A percentile compares a stretch with the other conserved stretches of the same genome.
phyloP scores from a whole-genome alignment of 768 basidiomycete species.

The Hydnomerulius pinastri region DNA sequence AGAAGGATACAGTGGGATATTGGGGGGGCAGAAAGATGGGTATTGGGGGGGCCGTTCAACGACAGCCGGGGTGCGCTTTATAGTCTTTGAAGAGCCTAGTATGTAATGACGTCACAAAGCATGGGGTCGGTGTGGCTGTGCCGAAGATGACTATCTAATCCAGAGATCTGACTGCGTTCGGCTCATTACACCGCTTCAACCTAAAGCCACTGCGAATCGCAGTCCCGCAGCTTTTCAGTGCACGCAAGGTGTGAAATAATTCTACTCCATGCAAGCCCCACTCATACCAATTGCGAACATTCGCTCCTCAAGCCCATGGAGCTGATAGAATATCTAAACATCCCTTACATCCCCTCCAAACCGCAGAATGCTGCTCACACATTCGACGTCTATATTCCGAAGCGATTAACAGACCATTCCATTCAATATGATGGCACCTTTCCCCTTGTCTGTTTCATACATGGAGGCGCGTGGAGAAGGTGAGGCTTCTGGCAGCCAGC shows the following conservation, averaged over 20 bases:
- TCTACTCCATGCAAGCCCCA: background rate
- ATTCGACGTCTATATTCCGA: slow-evolving; percentile 59
- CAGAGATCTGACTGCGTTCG: no score
- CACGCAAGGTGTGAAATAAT: no score
- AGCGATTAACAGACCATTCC: background rate
- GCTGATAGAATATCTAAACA: slow-evolving; percentile 16
- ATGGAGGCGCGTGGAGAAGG: slow-evolving; percentile 86
- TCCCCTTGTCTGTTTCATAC: slow-evolving; percentile 70
- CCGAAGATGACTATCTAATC: no score
- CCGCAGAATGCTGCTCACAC: slow-evolving; percentile 37
- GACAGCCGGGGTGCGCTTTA: no score
- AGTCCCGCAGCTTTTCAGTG: no score
- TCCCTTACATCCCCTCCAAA: slow-evolving; percentile 38
- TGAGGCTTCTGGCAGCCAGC: slow-evolving; percentile 36
- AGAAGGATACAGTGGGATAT: slow-evolving; percentile 1
- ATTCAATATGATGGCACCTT: slow-evolving; percentile 4
- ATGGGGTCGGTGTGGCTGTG: slow-evolving; percentile 13
- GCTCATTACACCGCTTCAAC: no score
- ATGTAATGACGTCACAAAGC: slow-evolving; percentile 29
- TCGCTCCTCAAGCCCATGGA: slow-evolving; percentile 9
- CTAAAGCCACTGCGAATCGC: no score
- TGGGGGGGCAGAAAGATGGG: slow-evolving; percentile 10
- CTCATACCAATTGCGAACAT: background rate
- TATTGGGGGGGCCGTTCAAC: background rate
- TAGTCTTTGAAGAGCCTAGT: background rate